Percentiles rank a stretch among this genome's conserved stretches.
Evolutionary conservation across 2,329 filamentous ascomycete genomes (phyloP).

Genomic region (Thermomyces lanuginosus): DNA sequence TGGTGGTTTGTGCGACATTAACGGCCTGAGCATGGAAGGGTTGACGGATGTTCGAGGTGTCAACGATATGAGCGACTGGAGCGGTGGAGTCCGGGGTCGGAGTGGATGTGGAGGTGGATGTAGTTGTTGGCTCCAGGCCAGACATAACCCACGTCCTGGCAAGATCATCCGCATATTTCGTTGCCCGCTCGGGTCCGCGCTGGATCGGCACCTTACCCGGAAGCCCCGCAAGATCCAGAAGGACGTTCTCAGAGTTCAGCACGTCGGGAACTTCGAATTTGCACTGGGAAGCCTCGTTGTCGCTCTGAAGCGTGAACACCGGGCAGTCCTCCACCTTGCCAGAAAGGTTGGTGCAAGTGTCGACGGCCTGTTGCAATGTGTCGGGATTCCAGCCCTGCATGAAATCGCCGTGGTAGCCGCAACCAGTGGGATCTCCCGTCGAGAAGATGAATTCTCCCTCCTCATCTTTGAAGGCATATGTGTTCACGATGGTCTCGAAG

Average conservation of each 20-base stretch:
- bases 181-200: conserved; percentile 28
- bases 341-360: conserved; percentile 55
- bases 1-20: no score
- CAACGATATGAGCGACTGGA: conserved; percentile 4
- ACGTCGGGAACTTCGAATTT: conserved; percentile 41
- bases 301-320: conserved; percentile 53
- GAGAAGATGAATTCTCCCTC: conserved; percentile 57
- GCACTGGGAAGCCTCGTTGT: conserved; percentile 42
- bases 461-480: conserved; percentile 44
- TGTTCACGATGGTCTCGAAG: conserved; percentile 75
- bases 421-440: conserved; percentile 63
- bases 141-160: conserved; percentile 1
- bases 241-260: conserved; percentile 44
- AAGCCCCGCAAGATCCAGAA: conserved; percentile 40
- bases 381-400: conserved; percentile 58
- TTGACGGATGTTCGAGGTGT: conserved; percentile 9
- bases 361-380: conserved; percentile 55
- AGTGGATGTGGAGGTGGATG: conserved; percentile 1
- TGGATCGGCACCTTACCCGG: conserved; percentile 46
- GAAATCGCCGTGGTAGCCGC: conserved; percentile 64
- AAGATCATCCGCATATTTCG: conserved; percentile 4
- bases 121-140: conserved; percentile 4
- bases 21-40: no score
- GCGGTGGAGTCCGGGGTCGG: neutral
- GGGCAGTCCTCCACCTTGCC: conserved; percentile 59